Percentiles rank a stretch among this genome's conserved stretches.
Evolutionary conservation across 768 basidiomycete species (phyloP).

Genomic region (Termitomyces bulborhizus): DNA sequence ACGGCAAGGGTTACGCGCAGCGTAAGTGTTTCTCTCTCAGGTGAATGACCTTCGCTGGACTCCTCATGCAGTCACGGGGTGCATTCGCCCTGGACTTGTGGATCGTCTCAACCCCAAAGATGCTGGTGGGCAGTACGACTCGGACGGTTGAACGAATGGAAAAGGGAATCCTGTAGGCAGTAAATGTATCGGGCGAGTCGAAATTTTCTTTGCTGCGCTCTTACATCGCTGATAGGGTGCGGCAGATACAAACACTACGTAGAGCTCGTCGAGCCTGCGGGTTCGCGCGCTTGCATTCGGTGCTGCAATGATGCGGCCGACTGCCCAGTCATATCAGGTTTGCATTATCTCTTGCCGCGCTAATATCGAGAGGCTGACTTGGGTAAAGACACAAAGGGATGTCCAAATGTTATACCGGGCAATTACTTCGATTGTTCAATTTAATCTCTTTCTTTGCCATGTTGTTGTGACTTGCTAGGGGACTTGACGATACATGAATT

Average conservation of each 20-base stretch:
- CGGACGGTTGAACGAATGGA: slow-evolving; percentile 44
- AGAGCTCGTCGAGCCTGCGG: slow-evolving; percentile 49
- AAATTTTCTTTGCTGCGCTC: background rate
- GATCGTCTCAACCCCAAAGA: slow-evolving; percentile 41
- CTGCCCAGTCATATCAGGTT: slow-evolving; percentile 45
- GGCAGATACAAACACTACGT: slow-evolving; percentile 52
- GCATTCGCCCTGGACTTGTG: slow-evolving; percentile 39
- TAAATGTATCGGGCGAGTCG: slow-evolving; percentile 7
- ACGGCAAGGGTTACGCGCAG: slow-evolving; percentile 38
- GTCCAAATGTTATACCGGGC: slow-evolving; percentile 46
- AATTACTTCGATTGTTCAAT: slow-evolving; percentile 45
- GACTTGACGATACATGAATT: background rate
- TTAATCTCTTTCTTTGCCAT: slow-evolving; percentile 10
- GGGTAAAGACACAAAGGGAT: slow-evolving; percentile 39
- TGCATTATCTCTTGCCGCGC: background rate
- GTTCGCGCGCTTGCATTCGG: slow-evolving; percentile 45
- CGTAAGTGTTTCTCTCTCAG: slow-evolving; percentile 22
- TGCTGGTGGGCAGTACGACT: slow-evolving; percentile 54
- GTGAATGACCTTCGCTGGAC: background rate
- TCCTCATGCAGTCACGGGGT: slow-evolving; percentile 41
- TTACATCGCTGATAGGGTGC: background rate
- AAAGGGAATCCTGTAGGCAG: slow-evolving; percentile 46
- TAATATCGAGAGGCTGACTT: background rate
- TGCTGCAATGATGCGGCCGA: slow-evolving; percentile 51
- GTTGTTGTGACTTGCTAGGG: background rate